Conservation (phyloP, 2,329 filamentous ascomycete genomes). For the Gnomoniopsis sp. region DNA sequence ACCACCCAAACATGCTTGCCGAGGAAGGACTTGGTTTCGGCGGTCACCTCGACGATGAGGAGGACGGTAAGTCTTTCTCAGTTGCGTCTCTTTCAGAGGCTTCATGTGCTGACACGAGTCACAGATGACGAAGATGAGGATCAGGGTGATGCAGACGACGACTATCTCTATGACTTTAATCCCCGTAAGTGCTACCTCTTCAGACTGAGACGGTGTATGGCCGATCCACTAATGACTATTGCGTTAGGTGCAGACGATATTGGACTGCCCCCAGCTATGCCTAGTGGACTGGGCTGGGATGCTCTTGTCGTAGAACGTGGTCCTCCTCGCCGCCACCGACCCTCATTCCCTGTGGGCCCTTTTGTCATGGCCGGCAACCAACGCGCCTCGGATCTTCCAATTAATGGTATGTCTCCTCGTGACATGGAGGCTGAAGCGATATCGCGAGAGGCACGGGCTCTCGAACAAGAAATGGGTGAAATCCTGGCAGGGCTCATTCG, state of each 20-base stretch:
- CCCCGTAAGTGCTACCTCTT: slow-evolving; percentile 42
- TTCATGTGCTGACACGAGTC: slow-evolving; percentile 19
- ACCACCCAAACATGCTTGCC: slow-evolving; percentile 38
- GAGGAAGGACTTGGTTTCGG: slow-evolving; percentile 17
- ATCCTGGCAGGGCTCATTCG: slow-evolving; percentile 11
- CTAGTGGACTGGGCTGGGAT: slow-evolving; percentile 55
- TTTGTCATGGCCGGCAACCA: slow-evolving; percentile 57
- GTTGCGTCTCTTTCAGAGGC: neutral
- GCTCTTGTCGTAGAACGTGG: slow-evolving; percentile 47
- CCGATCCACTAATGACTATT: neutral
- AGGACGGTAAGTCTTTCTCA: slow-evolving; percentile 48
- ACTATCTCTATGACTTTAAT: slow-evolving; percentile 58
- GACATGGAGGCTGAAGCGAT: slow-evolving; percentile 7
- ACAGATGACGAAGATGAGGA: slow-evolving; percentile 62
- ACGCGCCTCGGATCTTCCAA: slow-evolving; percentile 43
- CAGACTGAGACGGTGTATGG: neutral
- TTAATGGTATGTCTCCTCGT: slow-evolving; percentile 41
- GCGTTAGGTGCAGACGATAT: slow-evolving; percentile 36
- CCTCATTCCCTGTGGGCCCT: slow-evolving; percentile 54
- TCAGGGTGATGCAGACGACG: slow-evolving; percentile 65
- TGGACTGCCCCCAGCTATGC: slow-evolving; percentile 37
- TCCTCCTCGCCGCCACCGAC: slow-evolving; percentile 53
- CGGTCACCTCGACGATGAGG: slow-evolving; percentile 50
- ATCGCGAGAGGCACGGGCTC: slow-evolving; percentile 4
- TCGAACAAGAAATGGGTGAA: slow-evolving; percentile 11